Percentiles rank a stretch among this genome's conserved stretches.
Conservation (phyloP, 768 basidiomycete species). For the Lentinus brumalis region DNA sequence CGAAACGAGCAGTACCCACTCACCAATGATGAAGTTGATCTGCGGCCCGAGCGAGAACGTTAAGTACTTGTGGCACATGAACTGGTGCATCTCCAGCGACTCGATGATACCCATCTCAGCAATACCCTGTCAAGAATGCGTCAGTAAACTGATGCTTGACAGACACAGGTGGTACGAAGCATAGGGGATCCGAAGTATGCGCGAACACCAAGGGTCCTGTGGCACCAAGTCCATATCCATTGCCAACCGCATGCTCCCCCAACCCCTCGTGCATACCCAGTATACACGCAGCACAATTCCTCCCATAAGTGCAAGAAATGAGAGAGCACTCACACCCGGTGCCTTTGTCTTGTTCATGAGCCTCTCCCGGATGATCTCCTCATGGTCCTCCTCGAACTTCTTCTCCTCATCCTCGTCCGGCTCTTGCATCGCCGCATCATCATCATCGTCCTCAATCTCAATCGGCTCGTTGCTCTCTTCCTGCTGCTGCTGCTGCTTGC, state of each 20-base stretch:
- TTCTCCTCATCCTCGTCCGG: slow-evolving; percentile 60
- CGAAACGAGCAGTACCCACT: slow-evolving; percentile 20
- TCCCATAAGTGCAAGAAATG: too few species aligned
- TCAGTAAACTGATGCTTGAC: too few species aligned
- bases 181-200: too few species aligned
- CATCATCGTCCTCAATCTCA: slow-evolving; percentile 36
- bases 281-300: too few species aligned
- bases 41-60: slow-evolving; percentile 87
- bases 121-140: too few species aligned
- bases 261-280: too few species aligned
- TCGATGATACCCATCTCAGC: slow-evolving; percentile 91
- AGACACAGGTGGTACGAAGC: too few species aligned
- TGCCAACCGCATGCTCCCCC: too few species aligned
- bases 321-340: slow-evolving; percentile 46
- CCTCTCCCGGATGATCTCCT: slow-evolving; percentile 54
- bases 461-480: slow-evolving; percentile 30
- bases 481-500: slow-evolving; percentile 26
- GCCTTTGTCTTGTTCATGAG: slow-evolving; percentile 47
- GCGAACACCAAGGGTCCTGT: too few species aligned
- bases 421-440: slow-evolving; percentile 24
- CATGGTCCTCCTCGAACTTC: slow-evolving; percentile 63
- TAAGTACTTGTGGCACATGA: slow-evolving; percentile 93
- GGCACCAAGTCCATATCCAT: too few species aligned
- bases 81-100: slow-evolving; percentile 83
- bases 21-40: slow-evolving; percentile 96